phyloP scores from a whole-genome alignment of 2,329 filamentous ascomycete genomes.

The Phaeosphaeria sp. region DNA sequence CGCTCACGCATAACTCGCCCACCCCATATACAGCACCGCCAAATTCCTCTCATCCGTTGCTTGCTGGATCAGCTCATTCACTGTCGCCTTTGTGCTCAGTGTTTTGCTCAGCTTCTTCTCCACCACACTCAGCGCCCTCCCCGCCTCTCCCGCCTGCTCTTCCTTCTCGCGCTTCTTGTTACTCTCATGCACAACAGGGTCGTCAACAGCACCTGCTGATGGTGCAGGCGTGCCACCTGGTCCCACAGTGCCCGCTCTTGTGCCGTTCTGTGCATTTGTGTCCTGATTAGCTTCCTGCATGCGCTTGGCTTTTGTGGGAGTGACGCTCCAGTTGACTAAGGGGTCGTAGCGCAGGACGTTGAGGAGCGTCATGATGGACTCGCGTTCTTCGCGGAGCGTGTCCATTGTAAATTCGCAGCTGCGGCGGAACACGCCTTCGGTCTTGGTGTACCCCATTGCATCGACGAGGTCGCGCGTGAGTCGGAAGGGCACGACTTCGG shows the following conservation, averaged over 20 bases:
- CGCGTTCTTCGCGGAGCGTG: conserved; percentile 90
- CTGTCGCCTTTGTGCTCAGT: conserved; percentile 90
- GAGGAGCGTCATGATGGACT: conserved; percentile 97
- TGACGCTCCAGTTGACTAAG: conserved; percentile 93
- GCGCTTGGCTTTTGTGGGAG: conserved; percentile 68
- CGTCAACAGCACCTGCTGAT: conserved; percentile 28
- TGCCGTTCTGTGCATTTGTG: conserved; percentile 52
- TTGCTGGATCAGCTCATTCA: conserved; percentile 96
- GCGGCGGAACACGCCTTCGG: conserved; percentile 94
- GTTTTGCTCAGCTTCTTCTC: conserved; percentile 96
- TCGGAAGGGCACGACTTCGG: conserved; percentile 94
- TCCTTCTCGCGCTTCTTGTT: conserved; percentile 54
- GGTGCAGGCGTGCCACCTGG: conserved; percentile 40
- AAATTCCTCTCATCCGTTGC: conserved; percentile 92
- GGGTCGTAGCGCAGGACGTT: conserved; percentile 99
- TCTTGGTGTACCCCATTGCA: conserved; percentile 93
- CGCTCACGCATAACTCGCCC: conserved; percentile 43
- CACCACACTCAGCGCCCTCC: conserved; percentile 89
- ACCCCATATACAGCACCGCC: conserved; percentile 73
- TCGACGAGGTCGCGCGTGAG: conserved; percentile 94
- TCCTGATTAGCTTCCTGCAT: conserved; percentile 69
- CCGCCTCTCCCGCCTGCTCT: conserved; percentile 77
- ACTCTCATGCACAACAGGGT: conserved; percentile 30
- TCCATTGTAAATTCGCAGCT: conserved; percentile 98
- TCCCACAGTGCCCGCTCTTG: conserved; percentile 38